A percentile compares a stretch with the other conserved stretches of the same genome.
Conservation (phyloP, 176 grass and related monocot genomes). For the Alopecurus myosuroides region DNA sequence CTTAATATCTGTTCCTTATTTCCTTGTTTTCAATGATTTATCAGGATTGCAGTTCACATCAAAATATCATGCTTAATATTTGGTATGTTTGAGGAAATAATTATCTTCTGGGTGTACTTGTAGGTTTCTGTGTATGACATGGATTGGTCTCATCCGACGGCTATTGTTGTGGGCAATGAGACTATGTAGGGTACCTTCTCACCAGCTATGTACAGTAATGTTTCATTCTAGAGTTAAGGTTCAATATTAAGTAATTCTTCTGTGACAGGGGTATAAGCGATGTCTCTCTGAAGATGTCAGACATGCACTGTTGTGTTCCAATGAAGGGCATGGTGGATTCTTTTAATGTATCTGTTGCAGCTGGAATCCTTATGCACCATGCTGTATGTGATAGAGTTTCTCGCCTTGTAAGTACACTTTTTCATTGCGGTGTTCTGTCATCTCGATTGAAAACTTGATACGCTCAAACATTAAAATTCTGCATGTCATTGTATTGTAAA, state of each 20-base stretch:
- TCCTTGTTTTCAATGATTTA: not conserved
- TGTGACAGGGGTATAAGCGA: constrained; percentile 81
- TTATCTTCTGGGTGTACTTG: constrained; percentile 21
- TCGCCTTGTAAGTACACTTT: constrained; percentile 60
- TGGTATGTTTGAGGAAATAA: constrained; percentile 8
- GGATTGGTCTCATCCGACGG: constrained; percentile 95
- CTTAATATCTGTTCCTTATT: not conserved
- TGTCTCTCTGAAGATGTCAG: constrained; percentile 57
- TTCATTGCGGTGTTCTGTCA: not conserved
- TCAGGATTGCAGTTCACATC: constrained; percentile 11
- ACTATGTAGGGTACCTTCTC: constrained; percentile 46
- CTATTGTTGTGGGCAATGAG: constrained; percentile 98
- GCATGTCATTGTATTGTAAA: not conserved
- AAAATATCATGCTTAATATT: not conserved
- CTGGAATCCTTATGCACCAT: constrained; percentile 98
- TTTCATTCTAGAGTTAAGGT: not conserved
- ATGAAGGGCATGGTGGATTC: constrained; percentile 99
- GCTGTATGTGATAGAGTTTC: constrained; percentile 83
- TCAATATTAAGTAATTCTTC: constrained; percentile 21
- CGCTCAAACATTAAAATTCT: not conserved
- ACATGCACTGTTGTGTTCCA: constrained; percentile 88
- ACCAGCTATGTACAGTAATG: constrained; percentile 16
- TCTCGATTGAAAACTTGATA: constrained; percentile 8
- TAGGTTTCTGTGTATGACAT: constrained; percentile 93
- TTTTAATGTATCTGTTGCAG: constrained; percentile 97